Evolutionary conservation across 495 filamentous ascomycete genomes (phyloP).

Genomic region (Aspergillus leporis): DNA sequence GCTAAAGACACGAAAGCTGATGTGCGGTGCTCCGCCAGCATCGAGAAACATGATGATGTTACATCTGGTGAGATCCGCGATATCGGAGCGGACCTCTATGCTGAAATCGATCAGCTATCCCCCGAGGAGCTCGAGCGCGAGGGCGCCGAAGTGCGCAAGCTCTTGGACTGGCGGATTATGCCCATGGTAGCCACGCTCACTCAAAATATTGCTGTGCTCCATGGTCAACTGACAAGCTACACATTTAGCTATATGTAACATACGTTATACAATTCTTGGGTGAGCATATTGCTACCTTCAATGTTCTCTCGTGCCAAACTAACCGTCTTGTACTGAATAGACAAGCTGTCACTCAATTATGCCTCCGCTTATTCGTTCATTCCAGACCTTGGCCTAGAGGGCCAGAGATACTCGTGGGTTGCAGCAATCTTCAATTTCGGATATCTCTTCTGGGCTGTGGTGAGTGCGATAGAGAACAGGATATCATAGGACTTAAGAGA

Average conservation of each 20-base stretch:
- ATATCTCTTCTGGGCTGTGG: slow-evolving; percentile 51
- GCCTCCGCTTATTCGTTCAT: slow-evolving; percentile 40
- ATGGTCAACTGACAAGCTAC: not conserved
- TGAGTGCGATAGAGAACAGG: not conserved
- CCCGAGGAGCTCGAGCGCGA: slow-evolving; percentile 35
- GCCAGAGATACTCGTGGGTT: slow-evolving; percentile 57
- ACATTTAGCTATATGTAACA: slow-evolving; percentile 34
- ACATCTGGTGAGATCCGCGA: slow-evolving; percentile 26
- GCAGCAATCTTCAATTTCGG: slow-evolving; percentile 52
- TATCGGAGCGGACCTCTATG: slow-evolving; percentile 35
- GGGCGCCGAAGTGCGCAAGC: slow-evolving; percentile 30
- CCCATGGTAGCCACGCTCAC: slow-evolving; percentile 26
- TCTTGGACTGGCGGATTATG: slow-evolving; percentile 37
- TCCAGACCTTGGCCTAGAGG: slow-evolving; percentile 45
- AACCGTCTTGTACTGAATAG: slow-evolving; percentile 12
- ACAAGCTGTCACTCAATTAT: slow-evolving; percentile 43
- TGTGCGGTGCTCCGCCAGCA: slow-evolving; percentile 5
- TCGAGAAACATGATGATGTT: slow-evolving; percentile 27
- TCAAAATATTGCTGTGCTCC: not conserved
- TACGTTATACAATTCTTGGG: slow-evolving; percentile 41
- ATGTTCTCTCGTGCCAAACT: not conserved
- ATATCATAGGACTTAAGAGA: not conserved
- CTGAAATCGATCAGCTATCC: slow-evolving; percentile 33
- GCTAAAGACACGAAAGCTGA: slow-evolving; percentile 25
- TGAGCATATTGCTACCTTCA: slow-evolving; percentile 8